Base-by-base conservation (phyloP, 257 asterid genomes). In the Primulina tabacum region DNA sequence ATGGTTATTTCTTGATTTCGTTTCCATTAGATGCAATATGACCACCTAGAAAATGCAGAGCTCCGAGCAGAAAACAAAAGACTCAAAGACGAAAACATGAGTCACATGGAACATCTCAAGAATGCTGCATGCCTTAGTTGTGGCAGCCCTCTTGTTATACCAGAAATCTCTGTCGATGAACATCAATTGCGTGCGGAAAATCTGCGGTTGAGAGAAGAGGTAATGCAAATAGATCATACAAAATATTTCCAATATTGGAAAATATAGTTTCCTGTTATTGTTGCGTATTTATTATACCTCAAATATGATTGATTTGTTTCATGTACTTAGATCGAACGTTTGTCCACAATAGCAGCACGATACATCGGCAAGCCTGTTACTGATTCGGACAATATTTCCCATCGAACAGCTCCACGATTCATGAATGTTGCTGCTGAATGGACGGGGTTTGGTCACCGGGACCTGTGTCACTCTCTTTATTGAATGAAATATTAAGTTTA, bases 121-220 rank as follows among this genome's bases (percentile, higher is more conserved):
- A 84, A 75, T 66, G 69, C 76, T 35, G 59, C 64, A 0, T 87
- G 92, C 71, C 72, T 73, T 1, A 64, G 71, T 50, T 87, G 92
- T 68, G 84, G 88, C 8, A 78, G 75, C 0, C 75, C 83, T 4
- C 66, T 80, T 21, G 66, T 73, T 35, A 43, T 78, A 16, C 75
- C 75, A 4, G 84, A 83, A n/a, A 70, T 76, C 74, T 77, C 86
- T 8, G 63, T 64, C 0, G 89, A 76, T 2, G 89, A 83, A 47
- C 86, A 76, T 4, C 85, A 28, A 28, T 28, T 85, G 4, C 71
- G 73, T 55, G 65, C 75, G 8, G 85, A 83, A 18, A 81, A 78
- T 47, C 80, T 75, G 28, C 74, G 74, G 5, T 43, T 82, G 12
- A 67, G 77, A 71, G 75, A 79, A 26, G 86, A 87, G 86, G 92